phyloP scores from a whole-genome alignment of 352 stramenopile species.

The Pythium grandisporangium region DNA sequence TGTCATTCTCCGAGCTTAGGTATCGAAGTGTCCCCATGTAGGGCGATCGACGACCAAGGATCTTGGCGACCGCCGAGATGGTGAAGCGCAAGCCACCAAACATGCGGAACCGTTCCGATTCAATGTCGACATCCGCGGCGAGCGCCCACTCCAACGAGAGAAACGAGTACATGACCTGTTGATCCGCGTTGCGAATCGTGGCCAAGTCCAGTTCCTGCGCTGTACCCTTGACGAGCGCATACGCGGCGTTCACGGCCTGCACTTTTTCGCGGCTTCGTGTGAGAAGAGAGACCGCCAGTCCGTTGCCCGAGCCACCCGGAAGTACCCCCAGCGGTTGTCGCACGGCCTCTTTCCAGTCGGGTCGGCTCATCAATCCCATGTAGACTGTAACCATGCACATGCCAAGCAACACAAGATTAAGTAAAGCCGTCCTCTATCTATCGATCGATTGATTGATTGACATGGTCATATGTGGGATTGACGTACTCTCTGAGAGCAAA shows the following conservation, averaged over 20 bases:
- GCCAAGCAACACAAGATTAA: not conserved
- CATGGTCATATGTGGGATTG: no score
- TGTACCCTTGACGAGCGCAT: constrained; percentile 51
- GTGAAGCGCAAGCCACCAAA: constrained; percentile 37
- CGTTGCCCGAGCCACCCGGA: constrained; percentile 53
- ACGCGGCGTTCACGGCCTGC: constrained; percentile 43
- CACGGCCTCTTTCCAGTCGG: constrained; percentile 30
- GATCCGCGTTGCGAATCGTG: constrained; percentile 27
- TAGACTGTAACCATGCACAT: constrained; percentile 37
- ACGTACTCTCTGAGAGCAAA: constrained; percentile 55
- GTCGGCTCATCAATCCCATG: constrained; percentile 55
- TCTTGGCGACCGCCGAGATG: constrained; percentile 21
- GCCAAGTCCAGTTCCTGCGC: constrained; percentile 60
- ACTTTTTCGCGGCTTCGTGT: constrained; percentile 37
- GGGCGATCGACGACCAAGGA: constrained; percentile 13
- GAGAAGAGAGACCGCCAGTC: constrained; percentile 42
- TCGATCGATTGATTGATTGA: no score
- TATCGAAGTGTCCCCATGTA: constrained; percentile 18
- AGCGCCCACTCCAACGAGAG: constrained; percentile 81
- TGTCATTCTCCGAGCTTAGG: constrained; percentile 14
- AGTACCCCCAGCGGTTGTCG: constrained; percentile 24
- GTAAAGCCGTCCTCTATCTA: no score
- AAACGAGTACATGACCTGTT: constrained; percentile 65
- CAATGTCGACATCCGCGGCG: constrained; percentile 45
- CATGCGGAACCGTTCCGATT: constrained; percentile 31